A percentile compares a stretch with the other conserved stretches of the same genome.
Conservation (phyloP, 306 rosid genomes). For the Astragalus membranaceus region DNA sequence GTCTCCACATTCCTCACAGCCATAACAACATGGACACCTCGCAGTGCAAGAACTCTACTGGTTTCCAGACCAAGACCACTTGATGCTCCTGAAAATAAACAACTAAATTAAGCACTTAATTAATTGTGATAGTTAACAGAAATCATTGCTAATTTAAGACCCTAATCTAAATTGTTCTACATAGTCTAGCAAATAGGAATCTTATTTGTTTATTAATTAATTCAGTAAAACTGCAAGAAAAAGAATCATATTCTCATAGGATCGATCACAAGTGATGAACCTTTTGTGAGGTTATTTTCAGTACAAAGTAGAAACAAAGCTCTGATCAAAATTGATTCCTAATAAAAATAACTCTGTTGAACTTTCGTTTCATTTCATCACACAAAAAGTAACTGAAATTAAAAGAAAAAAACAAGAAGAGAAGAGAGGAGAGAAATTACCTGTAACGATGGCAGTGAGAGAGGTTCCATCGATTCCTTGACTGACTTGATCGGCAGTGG, state of each 20-base stretch:
- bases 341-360: background rate
- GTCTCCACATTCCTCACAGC: constrained; percentile 64
- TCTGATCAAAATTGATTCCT: background rate
- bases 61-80: constrained; percentile 82
- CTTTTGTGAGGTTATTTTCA: no score
- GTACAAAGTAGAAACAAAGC: no score
- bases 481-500: constrained; percentile 72
- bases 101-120: background rate
- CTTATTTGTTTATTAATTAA: background rate
- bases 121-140: background rate
- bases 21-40: constrained; percentile 75
- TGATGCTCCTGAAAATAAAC: constrained; percentile 58
- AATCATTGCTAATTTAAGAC: background rate
- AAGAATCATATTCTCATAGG: no score
- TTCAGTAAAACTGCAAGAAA: background rate
- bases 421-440: constrained; percentile 1
- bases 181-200: background rate
- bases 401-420: background rate
- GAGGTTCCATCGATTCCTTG: constrained; percentile 44
- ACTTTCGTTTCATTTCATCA: background rate
- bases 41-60: constrained; percentile 60
- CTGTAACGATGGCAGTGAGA: constrained; percentile 76
- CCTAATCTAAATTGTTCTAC: background rate
- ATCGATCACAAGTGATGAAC: background rate
- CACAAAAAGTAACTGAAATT: background rate